Evolutionary conservation across 2,329 filamentous ascomycete genomes (phyloP).

Genomic region (Xylariaceae sp.): DNA sequence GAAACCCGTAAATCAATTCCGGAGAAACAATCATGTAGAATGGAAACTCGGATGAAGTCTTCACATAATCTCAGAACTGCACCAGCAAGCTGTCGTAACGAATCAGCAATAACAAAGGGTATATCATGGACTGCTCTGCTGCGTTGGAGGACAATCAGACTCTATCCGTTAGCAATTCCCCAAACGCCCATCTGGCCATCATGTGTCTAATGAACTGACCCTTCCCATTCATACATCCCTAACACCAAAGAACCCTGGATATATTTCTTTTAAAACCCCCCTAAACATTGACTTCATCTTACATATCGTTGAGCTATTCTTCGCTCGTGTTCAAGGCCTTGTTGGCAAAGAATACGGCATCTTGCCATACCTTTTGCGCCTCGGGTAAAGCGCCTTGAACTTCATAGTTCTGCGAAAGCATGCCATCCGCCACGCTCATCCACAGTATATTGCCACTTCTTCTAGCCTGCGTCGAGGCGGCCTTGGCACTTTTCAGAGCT

Average conservation of each 20-base stretch:
- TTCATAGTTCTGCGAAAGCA: constrained; percentile 71
- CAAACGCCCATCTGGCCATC: constrained; percentile 14
- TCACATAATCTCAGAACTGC: too few relatives aligned
- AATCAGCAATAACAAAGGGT: constrained; percentile 10
- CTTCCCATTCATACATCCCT: constrained; percentile 1
- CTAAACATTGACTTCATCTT: not conserved
- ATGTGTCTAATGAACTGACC: constrained; percentile 1
- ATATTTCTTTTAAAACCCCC: constrained; percentile 4
- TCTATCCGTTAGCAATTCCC: not conserved
- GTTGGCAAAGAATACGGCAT: constrained; percentile 27
- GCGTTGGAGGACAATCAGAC: not conserved
- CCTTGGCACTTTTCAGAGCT: constrained; percentile 68
- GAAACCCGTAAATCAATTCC: not conserved
- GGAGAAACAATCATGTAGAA: not conserved
- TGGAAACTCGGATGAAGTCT: not conserved
- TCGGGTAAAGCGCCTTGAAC: constrained; percentile 60
- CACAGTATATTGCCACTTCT: constrained; percentile 67
- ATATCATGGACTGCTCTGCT: constrained; percentile 8
- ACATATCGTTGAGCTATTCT: constrained; percentile 7
- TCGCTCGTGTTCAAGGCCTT: constrained; percentile 25
- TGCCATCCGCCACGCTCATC: constrained; percentile 75
- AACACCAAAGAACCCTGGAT: constrained; percentile 4
- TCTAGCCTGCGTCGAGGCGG: constrained; percentile 62
- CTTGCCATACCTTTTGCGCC: constrained; percentile 41
- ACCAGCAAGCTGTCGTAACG: not conserved